These are phyloP conservation scores for Diaporthe ampelina DNA, from an alignment of 2,329 filamentous ascomycete genomes.

Conservation along the genomic window DNA sequence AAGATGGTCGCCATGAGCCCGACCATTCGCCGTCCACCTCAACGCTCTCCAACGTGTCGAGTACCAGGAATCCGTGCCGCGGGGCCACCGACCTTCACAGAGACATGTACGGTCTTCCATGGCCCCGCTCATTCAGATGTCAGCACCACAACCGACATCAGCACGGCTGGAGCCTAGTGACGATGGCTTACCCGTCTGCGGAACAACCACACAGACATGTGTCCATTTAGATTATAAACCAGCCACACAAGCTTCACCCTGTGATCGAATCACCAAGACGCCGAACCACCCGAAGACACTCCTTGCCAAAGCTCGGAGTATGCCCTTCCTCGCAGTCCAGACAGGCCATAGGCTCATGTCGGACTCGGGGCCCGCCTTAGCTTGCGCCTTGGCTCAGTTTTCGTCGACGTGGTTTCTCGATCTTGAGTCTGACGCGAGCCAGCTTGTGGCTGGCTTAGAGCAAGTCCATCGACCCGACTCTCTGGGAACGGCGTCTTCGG, in stretches of 20 bases:
- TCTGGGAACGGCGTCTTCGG: conserved; percentile 36
- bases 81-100: background rate
- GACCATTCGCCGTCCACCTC: background rate
- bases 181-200: conserved; percentile 19
- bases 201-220: conserved; percentile 10
- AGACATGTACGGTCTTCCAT: background rate
- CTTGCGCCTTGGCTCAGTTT: conserved; percentile 18
- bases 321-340: background rate
- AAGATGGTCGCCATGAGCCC: background rate
- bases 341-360: conserved; percentile 2
- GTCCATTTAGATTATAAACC: conserved; percentile 19
- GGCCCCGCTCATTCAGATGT: background rate
- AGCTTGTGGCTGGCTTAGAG: background rate
- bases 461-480: conserved; percentile 35
- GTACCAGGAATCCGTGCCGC: conserved; percentile 11
- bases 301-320: background rate
- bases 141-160: conserved; percentile 11
- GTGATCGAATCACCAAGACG: background rate
- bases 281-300: conserved; percentile 5
- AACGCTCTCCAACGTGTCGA: background rate
- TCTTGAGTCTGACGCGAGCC: conserved; percentile 10
- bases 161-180: conserved; percentile 20
- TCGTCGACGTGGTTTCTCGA: conserved; percentile 19
- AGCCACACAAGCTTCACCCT: conserved; percentile 11
- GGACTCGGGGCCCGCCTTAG: conserved; percentile 26